Conservation (phyloP, 306 rosid species). For the Prunus kanzakura region DNA sequence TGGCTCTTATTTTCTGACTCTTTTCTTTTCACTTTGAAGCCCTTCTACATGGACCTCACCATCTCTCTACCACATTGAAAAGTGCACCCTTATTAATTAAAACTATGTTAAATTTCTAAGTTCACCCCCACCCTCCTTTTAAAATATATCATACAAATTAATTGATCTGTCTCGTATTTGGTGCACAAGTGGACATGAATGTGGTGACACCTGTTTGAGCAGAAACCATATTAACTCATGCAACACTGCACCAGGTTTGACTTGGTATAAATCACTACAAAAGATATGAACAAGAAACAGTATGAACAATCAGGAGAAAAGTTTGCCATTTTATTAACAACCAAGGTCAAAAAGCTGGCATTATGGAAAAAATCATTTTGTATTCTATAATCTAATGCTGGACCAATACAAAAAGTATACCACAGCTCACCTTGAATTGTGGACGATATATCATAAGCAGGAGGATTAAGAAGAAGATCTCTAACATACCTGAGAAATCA, state of each 20-base stretch:
- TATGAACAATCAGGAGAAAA: neutral
- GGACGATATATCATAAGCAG: conserved; percentile 75
- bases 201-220: neutral
- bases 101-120: neutral
- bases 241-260: neutral
- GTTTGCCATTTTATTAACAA: neutral
- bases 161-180: neutral
- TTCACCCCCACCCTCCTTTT: neutral
- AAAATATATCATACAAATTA: neutral
- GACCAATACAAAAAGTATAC: neutral
- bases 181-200: neutral
- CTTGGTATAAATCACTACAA: neutral
- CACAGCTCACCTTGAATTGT: conserved; percentile 77
- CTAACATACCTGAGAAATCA: conserved; percentile 62
- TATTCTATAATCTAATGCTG: neutral
- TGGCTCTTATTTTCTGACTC: neutral
- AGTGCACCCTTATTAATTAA: neutral
- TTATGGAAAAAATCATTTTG: neutral
- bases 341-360: neutral
- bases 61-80: neutral
- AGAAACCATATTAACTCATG: neutral
- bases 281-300: neutral
- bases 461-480: conserved; percentile 95
- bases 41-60: neutral
- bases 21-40: neutral